These are phyloP conservation scores for Uromyces viciae-fabae DNA, from an alignment of 1,284 basidiomycete genomes.

Conservation along the genomic window DNA sequence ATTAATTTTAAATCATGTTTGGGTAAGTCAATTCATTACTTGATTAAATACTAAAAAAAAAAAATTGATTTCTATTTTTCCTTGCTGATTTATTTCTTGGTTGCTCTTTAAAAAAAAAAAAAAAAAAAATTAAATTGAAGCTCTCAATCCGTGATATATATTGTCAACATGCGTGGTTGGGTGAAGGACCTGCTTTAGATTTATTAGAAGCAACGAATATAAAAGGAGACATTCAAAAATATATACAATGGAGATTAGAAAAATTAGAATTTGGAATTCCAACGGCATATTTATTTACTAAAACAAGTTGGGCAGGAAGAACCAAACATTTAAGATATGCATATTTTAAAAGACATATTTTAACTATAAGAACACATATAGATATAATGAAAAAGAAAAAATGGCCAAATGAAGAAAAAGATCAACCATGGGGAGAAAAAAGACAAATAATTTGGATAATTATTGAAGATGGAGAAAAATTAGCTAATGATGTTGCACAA, in stretches of 20 bases:
- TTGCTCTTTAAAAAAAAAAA: neutral
- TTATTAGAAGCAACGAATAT: conserved; percentile 21
- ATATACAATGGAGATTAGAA: conserved; percentile 37
- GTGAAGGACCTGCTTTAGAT: conserved; percentile 35
- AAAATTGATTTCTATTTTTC: neutral
- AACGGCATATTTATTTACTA: conserved; percentile 40
- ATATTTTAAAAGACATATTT: conserved; percentile 42
- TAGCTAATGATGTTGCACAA: conserved; percentile 37
- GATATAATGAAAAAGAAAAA: conserved; percentile 8
- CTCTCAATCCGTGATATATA: conserved; percentile 40
- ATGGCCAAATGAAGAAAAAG: conserved; percentile 14
- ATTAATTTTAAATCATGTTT: conserved; percentile 13
- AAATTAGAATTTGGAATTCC: neutral
- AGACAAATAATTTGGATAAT: conserved; percentile 42
- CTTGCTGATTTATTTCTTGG: neutral
- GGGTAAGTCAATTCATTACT: conserved; percentile 5
- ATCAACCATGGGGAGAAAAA: neutral
- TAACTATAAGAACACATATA: conserved; percentile 33
- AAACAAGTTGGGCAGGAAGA: conserved; percentile 37
- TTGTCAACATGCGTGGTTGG: conserved; percentile 41
- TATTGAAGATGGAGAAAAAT: conserved; percentile 34
- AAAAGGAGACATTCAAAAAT: neutral
- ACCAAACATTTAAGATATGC: conserved; percentile 38
- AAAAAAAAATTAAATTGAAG: no score
- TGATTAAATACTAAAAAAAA: neutral